Base-by-base conservation (phyloP, 1,284 basidiomycete genomes). In the Ustilago loliicola region DNA sequence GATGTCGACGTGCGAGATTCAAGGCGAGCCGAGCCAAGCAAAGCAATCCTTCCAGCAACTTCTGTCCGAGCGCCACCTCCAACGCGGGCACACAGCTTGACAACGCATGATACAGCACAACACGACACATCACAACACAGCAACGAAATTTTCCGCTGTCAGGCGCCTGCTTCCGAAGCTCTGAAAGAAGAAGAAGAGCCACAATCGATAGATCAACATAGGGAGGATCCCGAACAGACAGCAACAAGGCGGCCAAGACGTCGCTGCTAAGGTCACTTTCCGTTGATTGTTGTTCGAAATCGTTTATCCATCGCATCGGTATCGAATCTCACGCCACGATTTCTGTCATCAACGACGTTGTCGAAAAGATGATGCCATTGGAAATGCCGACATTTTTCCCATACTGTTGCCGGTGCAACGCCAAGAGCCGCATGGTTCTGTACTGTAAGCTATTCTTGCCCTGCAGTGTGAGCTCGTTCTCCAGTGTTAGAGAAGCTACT, bases 251-350 rank as follows among this genome's bases (percentile, higher is more conserved):
- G 21, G 1, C 21, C 45, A 1, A 1, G 10, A 15, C 19, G 45
- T 25, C 21, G n/a, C 45, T 29, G 7, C 13, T 1, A 36, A 8
- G 19, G 29, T 34, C 47, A 47, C 30, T 17, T 36, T 36, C 25
- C 32, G 30, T 21, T 48, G 8, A 13, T 53, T 55, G 53, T 23
- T 30, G 36, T 23, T 55, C 32, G 34, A 40, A 32, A 54, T 30
- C 30, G 7, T 55, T 53, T 30, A 21, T 52, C 51, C 29, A 15
- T 9, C 23, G n/a, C 42, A 21, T 21, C 13, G 36, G 34, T n/a
- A 8, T 38, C 15, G 34, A 55, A 55, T 55, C 53, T 55, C 53
- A 55, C 53, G 53, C 53, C 53, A 55, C 53, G 19, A 23, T 40
- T 55, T 54, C 9, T 11, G 19, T 17, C 10, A 21, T 32, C 29